Evolutionary conservation across 1,139 yeast genomes (phyloP).

Genomic region (Candida frijolesensis): DNA sequence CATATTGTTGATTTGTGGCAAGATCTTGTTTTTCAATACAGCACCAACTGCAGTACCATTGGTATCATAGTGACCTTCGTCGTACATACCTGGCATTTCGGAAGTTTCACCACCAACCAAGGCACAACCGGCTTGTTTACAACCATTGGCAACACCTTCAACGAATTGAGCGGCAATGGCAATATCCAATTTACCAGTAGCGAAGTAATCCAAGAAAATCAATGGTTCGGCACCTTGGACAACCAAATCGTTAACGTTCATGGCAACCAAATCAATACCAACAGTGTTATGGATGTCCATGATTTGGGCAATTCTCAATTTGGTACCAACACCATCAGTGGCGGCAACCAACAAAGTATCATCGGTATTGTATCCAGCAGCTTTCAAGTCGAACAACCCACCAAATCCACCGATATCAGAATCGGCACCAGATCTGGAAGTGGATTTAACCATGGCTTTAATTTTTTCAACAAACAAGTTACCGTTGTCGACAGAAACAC

Average conservation of each 20-base stretch:
- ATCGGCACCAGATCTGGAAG: conserved; percentile 95
- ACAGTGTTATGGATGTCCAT: conserved; percentile 90
- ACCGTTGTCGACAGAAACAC: conserved; percentile 97
- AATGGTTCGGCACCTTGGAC: conserved; percentile 99
- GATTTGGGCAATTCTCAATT: conserved; percentile 90
- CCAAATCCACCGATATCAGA: conserved; percentile 99
- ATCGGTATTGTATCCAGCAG: conserved; percentile 78
- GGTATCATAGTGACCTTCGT: conserved; percentile 93
- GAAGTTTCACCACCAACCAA: conserved; percentile 98
- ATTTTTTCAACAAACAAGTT: conserved; percentile 86
- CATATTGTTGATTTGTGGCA: conserved; percentile 74
- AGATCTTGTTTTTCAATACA: conserved; percentile 73
- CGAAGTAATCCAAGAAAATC: conserved; percentile 93
- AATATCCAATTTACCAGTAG: conserved; percentile 89
- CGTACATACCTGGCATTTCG: conserved; percentile 99
- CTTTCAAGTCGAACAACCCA: conserved; percentile 87
- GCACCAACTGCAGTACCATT: conserved; percentile 99
- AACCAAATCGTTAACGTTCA: conserved; percentile 96
- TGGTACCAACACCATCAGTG: conserved; percentile 99
- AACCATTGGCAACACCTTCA: conserved; percentile 94
- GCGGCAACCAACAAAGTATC: conserved; percentile 92
- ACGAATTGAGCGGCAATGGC: conserved; percentile 86
- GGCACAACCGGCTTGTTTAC: conserved; percentile 95
- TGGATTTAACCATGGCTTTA: conserved; percentile 89
- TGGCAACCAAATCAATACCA: conserved; percentile 97